These are phyloP conservation scores for Rhodamnia rubescens DNA, from an alignment of 345 rosid species.

Conservation along the genomic window DNA sequence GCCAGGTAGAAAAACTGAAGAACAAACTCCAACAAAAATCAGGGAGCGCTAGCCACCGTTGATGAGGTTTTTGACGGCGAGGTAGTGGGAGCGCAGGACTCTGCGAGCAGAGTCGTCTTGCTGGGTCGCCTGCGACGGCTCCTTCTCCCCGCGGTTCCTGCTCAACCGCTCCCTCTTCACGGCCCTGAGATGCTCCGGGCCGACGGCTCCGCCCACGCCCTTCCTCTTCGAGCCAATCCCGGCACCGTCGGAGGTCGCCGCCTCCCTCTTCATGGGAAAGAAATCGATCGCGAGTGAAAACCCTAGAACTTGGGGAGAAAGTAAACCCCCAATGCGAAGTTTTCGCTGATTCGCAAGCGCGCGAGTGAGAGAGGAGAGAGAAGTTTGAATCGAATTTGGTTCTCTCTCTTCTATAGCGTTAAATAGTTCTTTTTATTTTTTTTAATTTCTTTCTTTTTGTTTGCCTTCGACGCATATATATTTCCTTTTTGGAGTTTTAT, in stretches of 20 bases:
- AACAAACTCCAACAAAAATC: neutral
- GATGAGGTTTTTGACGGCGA: slow-evolving; percentile 36
- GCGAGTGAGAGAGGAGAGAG: neutral
- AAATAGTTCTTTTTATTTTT: neutral
- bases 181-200: slow-evolving; percentile 1
- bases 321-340: neutral
- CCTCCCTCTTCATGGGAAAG: slow-evolving; percentile 3
- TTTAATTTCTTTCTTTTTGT: neutral
- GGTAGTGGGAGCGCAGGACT: slow-evolving; percentile 68
- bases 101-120: slow-evolving; percentile 34
- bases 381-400: neutral
- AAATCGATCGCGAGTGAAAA: neutral
- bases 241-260: neutral
- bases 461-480: neutral
- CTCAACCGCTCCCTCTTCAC: slow-evolving; percentile 8
- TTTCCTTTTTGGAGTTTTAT: neutral
- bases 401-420: neutral
- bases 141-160: neutral
- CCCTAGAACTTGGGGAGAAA: neutral
- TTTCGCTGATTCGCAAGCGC: neutral
- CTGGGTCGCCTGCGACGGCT: neutral
- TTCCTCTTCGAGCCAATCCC: neutral
- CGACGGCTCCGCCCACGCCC: neutral
- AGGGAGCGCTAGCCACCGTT: slow-evolving; percentile 19
- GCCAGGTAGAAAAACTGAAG: neutral